phyloP scores from a whole-genome alignment of 2,329 filamentous ascomycete species.

The Blastomyces parvus region DNA sequence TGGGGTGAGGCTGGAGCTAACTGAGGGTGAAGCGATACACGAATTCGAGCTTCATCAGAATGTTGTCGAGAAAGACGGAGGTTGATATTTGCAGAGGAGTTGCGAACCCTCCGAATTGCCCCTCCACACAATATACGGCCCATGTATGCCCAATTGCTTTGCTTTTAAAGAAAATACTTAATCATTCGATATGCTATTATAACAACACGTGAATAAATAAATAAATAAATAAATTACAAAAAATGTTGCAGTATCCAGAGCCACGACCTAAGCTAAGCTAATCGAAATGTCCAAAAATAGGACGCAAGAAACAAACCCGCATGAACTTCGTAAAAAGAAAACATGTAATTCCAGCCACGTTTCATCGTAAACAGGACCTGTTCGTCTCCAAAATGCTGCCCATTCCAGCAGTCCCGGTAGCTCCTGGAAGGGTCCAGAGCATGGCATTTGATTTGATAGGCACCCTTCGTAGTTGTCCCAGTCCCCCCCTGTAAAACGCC shows the following conservation, averaged over 20 bases:
- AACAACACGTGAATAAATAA: neutral
- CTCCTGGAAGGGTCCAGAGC: neutral
- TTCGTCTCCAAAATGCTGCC: conserved; percentile 12
- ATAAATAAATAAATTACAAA: neutral
- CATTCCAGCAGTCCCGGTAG: conserved; percentile 14
- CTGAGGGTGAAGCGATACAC: neutral
- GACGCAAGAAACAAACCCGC: neutral
- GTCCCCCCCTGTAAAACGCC: conserved; percentile 8
- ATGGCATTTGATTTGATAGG: neutral
- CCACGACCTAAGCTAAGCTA: conserved; percentile 2
- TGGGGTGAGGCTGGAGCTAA: conserved; percentile 3
- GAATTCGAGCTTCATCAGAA: neutral
- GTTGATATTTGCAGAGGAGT: neutral
- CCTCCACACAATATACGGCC: neutral
- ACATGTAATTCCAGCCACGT: conserved; percentile 6
- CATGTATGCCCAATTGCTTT: neutral
- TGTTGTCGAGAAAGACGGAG: neutral
- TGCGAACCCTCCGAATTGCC: neutral
- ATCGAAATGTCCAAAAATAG: conserved; percentile 2
- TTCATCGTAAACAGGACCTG: conserved; percentile 2
- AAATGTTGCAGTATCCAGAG: neutral
- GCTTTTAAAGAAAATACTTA: neutral
- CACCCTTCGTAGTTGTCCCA: neutral
- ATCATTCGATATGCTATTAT: neutral
- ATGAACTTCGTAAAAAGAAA: conserved; percentile 9